Evolutionary conservation across 2,329 filamentous ascomycete genomes (phyloP).

Genomic region (Phyllosticta capitalensis): DNA sequence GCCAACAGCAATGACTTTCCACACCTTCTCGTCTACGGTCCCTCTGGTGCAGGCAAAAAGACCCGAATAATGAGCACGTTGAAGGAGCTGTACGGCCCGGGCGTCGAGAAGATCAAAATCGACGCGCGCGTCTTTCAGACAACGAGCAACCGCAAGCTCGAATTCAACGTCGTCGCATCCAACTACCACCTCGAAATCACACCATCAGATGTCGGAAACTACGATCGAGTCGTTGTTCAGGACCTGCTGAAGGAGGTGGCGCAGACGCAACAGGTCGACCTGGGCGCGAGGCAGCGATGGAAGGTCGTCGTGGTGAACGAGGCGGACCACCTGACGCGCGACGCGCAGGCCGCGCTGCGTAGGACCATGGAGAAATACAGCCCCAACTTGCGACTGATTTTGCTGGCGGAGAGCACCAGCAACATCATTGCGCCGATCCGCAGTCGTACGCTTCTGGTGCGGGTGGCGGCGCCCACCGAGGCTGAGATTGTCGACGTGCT

Average conservation of each 20-base stretch:
- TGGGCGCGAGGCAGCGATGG: constrained; percentile 81
- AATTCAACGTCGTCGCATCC: constrained; percentile 97
- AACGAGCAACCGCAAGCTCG: constrained; percentile 88
- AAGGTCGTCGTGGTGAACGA: constrained; percentile 99
- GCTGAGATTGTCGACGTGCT: constrained; percentile 75
- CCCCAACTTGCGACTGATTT: constrained; percentile 81
- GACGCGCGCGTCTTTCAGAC: constrained; percentile 96
- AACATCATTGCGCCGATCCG: constrained; percentile 99
- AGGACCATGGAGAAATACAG: constrained; percentile 99
- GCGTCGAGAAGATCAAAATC: constrained; percentile 99
- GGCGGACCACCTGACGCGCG: constrained; percentile 84
- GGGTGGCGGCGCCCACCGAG: constrained; percentile 82
- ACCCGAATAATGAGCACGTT: constrained; percentile 91
- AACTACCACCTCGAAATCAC: constrained; percentile 98
- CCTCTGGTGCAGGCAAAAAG: constrained; percentile 94
- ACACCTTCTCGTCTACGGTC: constrained; percentile 92
- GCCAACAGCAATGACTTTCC: constrained; percentile 96
- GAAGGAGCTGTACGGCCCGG: constrained; percentile 88
- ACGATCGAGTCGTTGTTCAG: constrained; percentile 91
- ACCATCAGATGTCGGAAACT: constrained; percentile 90
- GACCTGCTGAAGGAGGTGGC: constrained; percentile 95
- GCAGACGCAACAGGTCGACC: constrained; percentile 97
- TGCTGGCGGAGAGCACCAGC: constrained; percentile 90
- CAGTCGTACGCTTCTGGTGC: constrained; percentile 79
- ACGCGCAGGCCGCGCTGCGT: constrained; percentile 89